phyloP scores from a whole-genome alignment of 2,329 filamentous ascomycete species.

The Trichoderma citrinoviride region DNA sequence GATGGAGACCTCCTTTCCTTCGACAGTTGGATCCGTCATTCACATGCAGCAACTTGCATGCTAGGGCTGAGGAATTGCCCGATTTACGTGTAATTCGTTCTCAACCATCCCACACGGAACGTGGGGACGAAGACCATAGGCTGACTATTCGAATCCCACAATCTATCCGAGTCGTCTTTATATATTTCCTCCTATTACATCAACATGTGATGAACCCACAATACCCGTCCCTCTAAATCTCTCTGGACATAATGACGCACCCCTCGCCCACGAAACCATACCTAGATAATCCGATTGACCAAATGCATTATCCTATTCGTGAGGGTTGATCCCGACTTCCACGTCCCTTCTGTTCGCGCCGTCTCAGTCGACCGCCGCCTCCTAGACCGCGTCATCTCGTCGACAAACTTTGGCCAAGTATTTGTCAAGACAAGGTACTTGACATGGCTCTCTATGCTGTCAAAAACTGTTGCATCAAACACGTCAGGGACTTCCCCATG shows the following conservation, averaged over 20 bases:
- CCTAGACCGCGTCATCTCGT: conserved; percentile 24
- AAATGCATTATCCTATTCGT: background rate
- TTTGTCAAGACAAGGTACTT: conserved; percentile 67
- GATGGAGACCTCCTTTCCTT: background rate
- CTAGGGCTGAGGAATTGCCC: background rate
- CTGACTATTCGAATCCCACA: background rate
- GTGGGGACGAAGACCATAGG: background rate
- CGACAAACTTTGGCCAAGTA: conserved; percentile 60
- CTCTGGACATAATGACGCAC: background rate
- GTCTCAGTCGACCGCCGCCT: conserved; percentile 23
- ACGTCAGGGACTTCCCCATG: conserved; percentile 43
- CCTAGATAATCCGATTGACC: background rate
- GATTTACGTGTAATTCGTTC: background rate
- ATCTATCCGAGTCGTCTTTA: background rate
- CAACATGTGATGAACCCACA: background rate
- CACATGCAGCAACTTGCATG: background rate
- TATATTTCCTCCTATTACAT: background rate
- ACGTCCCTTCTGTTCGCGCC: background rate
- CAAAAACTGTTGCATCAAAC: conserved; percentile 55
- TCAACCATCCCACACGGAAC: background rate
- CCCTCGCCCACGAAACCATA: too few relatives aligned
- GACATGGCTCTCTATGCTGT: conserved; percentile 55
- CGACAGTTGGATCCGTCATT: background rate
- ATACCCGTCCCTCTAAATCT: background rate
- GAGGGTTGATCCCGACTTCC: conserved; percentile 1